phyloP scores from a whole-genome alignment of 495 filamentous ascomycete genomes.

The Podospora pseudocomata region DNA sequence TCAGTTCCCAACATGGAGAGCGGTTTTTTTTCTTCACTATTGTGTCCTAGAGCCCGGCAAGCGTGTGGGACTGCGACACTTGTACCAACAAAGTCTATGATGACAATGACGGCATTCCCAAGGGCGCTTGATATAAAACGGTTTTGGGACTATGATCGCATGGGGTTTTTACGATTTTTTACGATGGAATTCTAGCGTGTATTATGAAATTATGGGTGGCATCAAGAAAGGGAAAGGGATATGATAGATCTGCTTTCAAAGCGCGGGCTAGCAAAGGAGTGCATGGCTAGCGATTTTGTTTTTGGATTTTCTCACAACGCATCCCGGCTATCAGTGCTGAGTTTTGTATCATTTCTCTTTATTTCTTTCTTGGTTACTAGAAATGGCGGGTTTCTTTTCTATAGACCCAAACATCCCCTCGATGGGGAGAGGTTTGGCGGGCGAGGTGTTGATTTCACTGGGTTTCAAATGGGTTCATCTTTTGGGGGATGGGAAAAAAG shows the following conservation, averaged over 20 bases:
- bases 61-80: neutral
- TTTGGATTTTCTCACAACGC: neutral
- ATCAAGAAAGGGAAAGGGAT: neutral
- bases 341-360: constrained; percentile 5
- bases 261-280: neutral
- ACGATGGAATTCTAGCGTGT: neutral
- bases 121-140: neutral
- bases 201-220: neutral
- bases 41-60: neutral
- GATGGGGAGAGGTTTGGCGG: neutral
- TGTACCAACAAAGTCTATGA: neutral
- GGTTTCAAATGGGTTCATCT: neutral
- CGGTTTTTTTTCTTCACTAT: neutral
- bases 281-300: neutral
- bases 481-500: neutral
- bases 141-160: neutral
- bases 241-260: neutral
- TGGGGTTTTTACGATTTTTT: neutral
- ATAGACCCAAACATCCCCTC: neutral
- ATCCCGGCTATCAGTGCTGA: neutral
- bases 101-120: neutral
- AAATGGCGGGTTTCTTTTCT: neutral
- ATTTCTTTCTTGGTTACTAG: neutral
- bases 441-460: neutral
- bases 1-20: neutral